Evolutionary conservation across 2,329 filamentous ascomycete species (phyloP), one percentile per base, ranked within the genome.

Genomic region (Fusarium longipes): DNA sequence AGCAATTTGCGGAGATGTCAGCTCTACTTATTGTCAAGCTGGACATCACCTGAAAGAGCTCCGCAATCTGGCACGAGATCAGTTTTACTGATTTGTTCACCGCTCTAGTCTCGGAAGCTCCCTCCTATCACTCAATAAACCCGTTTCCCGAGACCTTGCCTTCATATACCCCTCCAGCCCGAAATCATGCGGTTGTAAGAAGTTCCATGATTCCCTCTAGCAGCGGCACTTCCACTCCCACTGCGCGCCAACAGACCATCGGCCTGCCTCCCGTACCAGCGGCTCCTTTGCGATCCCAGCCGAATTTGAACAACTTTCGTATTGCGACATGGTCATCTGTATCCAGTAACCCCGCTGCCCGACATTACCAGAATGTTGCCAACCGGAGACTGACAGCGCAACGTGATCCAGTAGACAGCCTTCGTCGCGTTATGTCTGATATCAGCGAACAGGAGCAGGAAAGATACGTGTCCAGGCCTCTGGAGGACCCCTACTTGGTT

Each of bases 401-500:
- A 32, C 76, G 77, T 32, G 76, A 78, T 59, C 73, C 78, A 40
- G 54, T 63, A 42, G 67, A 74, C 24, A 71, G 76, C 50, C 68
- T 70, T 60, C 68, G 60, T 40, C 70, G 65, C 36, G 67, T 43
- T 69, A 70, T 67, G 59, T 54, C 65, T 12, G 64, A 73, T 27
- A 59, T 51, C 25, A 55, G 38, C 42, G 49, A 55, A 17, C 66
- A 70, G 43, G 67, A 65, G 29, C 57, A 64, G 49, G 68, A 70
- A 22, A 38, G 53, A 40, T 54, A 70, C 27, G 32, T 70, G 71
- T 45, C 75, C 75, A 81, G 83, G 8, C 88, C 87, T 4, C 81
- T 89, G 18, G 89, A 92, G 76, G 89, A 91, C 67, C 89, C 89
- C 1, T 84, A 89, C 57, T 79, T 91, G 11, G 89, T 91, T 3